Conservation (phyloP, 495 filamentous ascomycete genomes). For the Penicillium herquei region DNA sequence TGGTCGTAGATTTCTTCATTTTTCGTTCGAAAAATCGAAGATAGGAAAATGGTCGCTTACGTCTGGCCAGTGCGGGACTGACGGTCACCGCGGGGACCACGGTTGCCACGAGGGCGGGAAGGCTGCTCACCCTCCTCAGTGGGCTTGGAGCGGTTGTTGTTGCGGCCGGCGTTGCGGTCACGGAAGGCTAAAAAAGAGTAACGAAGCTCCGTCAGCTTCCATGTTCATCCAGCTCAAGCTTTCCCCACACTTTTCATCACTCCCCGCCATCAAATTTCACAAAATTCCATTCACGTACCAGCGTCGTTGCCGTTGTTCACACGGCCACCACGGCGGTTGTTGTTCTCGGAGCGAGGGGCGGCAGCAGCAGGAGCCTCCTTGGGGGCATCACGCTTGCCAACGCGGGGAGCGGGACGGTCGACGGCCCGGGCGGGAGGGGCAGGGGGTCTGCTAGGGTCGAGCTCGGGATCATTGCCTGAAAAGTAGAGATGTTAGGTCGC, state of each 20-base stretch:
- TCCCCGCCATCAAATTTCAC: background rate
- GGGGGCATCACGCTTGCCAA: slow-evolving; percentile 86
- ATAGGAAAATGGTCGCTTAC: slow-evolving; percentile 47
- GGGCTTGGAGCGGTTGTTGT: slow-evolving; percentile 78
- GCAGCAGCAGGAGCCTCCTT: slow-evolving; percentile 55
- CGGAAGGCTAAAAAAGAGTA: slow-evolving; percentile 66
- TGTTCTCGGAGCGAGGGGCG: slow-evolving; percentile 37
- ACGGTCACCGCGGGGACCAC: slow-evolving; percentile 70
- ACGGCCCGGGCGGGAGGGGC: slow-evolving; percentile 78
- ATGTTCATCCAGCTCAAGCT: slow-evolving; percentile 2
- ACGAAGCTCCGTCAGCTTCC: slow-evolving; percentile 3
- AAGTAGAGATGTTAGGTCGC: slow-evolving; percentile 9
- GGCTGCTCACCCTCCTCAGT: slow-evolving; percentile 66
- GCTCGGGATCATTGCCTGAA: slow-evolving; percentile 84
- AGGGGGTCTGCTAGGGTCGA: slow-evolving; percentile 74
- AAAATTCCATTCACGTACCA: slow-evolving; percentile 56
- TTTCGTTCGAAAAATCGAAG: background rate
- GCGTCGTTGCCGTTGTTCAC: slow-evolving; percentile 70
- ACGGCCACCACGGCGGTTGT: slow-evolving; percentile 58
- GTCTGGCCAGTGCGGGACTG: slow-evolving; percentile 71
- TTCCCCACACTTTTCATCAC: slow-evolving; percentile 1
- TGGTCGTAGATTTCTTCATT: no score
- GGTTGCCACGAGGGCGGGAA: slow-evolving; percentile 51
- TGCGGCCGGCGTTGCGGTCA: slow-evolving; percentile 79
- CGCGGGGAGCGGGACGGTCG: slow-evolving; percentile 76